Percentiles rank a stretch among this genome's conserved stretches.
phyloP scores from a whole-genome alignment of 2,329 filamentous ascomycete species.

The Pseudohalonectria lignicola region DNA sequence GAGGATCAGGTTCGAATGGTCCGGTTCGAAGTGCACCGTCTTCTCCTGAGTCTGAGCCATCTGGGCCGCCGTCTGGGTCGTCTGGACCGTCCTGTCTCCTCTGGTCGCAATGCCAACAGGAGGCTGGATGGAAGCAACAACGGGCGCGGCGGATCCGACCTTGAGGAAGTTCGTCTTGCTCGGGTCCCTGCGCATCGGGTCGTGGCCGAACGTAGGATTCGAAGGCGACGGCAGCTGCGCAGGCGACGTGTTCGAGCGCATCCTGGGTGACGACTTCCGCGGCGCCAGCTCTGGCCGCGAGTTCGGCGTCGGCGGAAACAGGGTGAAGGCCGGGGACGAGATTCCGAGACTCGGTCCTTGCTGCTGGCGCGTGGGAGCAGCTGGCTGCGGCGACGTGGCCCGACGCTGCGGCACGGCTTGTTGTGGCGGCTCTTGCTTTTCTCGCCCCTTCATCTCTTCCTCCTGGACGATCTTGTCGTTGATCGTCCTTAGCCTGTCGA shows the following conservation, averaged over 20 bases:
- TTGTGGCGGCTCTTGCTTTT: no score
- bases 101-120: background rate
- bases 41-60: background rate
- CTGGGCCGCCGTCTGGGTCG: background rate
- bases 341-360: no score
- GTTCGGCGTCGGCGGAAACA: slow-evolving; percentile 28
- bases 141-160: slow-evolving; percentile 4
- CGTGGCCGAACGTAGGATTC: slow-evolving; percentile 19
- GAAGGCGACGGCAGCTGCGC: slow-evolving; percentile 33
- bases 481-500: slow-evolving; percentile 45
- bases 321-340: slow-evolving; percentile 29
- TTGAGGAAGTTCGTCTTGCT: slow-evolving; percentile 4
- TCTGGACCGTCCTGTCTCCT: background rate
- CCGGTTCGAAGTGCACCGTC: slow-evolving; percentile 17
- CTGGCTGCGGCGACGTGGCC: slow-evolving; percentile 36
- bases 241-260: slow-evolving; percentile 45
- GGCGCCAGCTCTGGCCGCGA: slow-evolving; percentile 9
- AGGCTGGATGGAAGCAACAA: background rate
- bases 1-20: slow-evolving; percentile 23
- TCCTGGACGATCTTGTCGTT: slow-evolving; percentile 30
- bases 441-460: slow-evolving; percentile 18
- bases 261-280: slow-evolving; percentile 13
- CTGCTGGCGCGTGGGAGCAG: background rate
- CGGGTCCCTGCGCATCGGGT: background rate
- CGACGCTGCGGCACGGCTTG: slow-evolving; percentile 21